Base-by-base conservation (phyloP, 352 stramenopile species). In the Achlya hypogyna region DNA sequence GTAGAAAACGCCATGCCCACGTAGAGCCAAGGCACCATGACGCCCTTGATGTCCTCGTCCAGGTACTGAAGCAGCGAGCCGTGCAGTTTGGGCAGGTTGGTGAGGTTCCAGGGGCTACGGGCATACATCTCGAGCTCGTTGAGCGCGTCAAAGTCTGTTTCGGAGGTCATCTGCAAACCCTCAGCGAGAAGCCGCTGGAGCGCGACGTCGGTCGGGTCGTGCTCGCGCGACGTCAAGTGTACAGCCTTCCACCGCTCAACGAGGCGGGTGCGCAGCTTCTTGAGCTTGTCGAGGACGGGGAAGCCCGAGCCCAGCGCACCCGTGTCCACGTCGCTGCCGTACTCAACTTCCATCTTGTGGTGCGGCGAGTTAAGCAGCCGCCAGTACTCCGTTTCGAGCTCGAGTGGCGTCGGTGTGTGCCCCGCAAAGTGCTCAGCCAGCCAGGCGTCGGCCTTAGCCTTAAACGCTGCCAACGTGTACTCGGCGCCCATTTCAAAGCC, bases 1-100 rank as follows among this genome's bases (percentile, higher is more conserved):
- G 97, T 98, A 5, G 93, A 98, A 69, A 99, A 99, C 31, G 98
- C 88, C 82, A 98, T 98, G 23, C 97, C 97, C 71, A 98, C 95
- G 77, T 99, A 99, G 60, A 99, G 83, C 97, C 97, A 99, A n/a
- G 97, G 97, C 22, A 99, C 88, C 82, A 98, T 99, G 12, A 99
- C 96, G 0, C 97, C 97, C 72, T 98, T 98, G 62, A 99, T 98
- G 49, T 97, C 91, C 70, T 98, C 93, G 51, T 98, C 92, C 12
- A 99, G 75, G 74, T 99, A 88, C 47, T 97, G 84, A 25, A 99
- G 83, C 27, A 99, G 84, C 16, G 89, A 98, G 0, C 92, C 90
- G 14, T 84, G 81, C 45, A 96, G 76, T 58, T 97, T 96, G 0
- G 97, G 96, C 60, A 99, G 86, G 69, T 98, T 99, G 78, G 99